Conservation (phyloP, 176 grass and related monocot species). For the Oryza meyeriana region DNA sequence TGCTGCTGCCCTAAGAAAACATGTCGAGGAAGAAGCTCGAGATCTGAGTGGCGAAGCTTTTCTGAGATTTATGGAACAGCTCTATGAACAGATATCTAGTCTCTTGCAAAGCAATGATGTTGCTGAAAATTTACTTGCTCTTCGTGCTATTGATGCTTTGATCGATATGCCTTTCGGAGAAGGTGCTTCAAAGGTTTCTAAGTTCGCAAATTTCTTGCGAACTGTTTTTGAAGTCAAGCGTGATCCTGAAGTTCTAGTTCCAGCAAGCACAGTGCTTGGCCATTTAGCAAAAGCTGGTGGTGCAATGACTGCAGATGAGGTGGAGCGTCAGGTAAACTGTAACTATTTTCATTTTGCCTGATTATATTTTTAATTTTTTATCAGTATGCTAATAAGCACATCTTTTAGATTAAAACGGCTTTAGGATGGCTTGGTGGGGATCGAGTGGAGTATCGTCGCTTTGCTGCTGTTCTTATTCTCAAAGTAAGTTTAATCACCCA, state of each 20-base stretch:
- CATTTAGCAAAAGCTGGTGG: conserved; percentile 87
- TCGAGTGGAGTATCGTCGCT: conserved; percentile 88
- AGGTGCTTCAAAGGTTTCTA: conserved; percentile 92
- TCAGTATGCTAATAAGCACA: conserved; percentile 24
- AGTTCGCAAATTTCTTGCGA: conserved; percentile 77
- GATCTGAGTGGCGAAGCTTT: conserved; percentile 85
- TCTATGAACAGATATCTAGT: conserved; percentile 80
- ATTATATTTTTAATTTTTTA: not conserved
- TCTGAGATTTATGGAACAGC: conserved; percentile 95
- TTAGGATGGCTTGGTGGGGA: conserved; percentile 86
- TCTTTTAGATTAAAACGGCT: conserved; percentile 84
- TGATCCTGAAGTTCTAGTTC: conserved; percentile 84
- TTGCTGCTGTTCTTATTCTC: conserved; percentile 98
- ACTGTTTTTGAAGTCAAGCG: conserved; percentile 84
- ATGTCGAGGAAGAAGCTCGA: conserved; percentile 90
- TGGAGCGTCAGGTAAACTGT: conserved; percentile 68
- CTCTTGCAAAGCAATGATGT: conserved; percentile 72
- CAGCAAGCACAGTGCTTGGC: conserved; percentile 83
- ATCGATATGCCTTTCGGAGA: conserved; percentile 89
- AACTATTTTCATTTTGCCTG: not conserved
- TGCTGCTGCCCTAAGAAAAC: conserved; percentile 68
- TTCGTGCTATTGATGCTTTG: conserved; percentile 81
- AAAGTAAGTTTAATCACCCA: conserved; percentile 63
- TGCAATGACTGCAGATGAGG: conserved; percentile 95
- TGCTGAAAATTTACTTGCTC: conserved; percentile 76